Evolutionary conservation across 1,284 basidiomycete species (phyloP), one percentile per base, ranked within the genome.

Genomic region (Sanghuangporus weigelae): DNA sequence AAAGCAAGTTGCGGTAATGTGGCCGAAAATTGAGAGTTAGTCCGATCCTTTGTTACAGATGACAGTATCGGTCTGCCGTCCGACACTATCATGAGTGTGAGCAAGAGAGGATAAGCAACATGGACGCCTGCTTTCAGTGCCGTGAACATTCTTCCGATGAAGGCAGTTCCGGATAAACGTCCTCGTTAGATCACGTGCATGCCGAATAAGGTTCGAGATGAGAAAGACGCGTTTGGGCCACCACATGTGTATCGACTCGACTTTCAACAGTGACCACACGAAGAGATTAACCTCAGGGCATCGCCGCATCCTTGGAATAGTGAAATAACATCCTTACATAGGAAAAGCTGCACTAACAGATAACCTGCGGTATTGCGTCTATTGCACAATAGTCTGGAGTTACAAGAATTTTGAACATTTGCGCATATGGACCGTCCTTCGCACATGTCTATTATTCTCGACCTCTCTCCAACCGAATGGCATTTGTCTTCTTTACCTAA

Each of bases 391-490:
- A 12, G 42, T n/a, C 42, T n/a, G 42, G 42, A 12, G 3, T 44
- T 44, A 2, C 12, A 14, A 6, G 11, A n/a, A 44, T 2, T 44
- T 44, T 44, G 42, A n/a, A 3, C 42, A 8, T 7, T 44, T 2
- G 10, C 4, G n/a, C 4, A 12, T 16, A 62, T 66, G 54, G 65
- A 66, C n/a, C 62, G 61, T 26, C 39, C 85, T 3, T 89, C 87
- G 8, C 89, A 94, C 71, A 80, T 95, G 35, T 88, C 92, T 39
- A 84, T 95, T 64, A 84, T 96, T 63, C 67, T 95, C 66, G 93
- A 96, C 78, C 79, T 95, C 58, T 89, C 90, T 31, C 92, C 92
- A 31, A 78, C 87, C 11, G 87, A 93, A 73, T 95, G 93, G 93
- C 80, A 87, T 68, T 77, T 85, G 67, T 83, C 86, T 66, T 80